phyloP scores from a whole-genome alignment of 257 asterid species.

The Fraxinus cuspidata region DNA sequence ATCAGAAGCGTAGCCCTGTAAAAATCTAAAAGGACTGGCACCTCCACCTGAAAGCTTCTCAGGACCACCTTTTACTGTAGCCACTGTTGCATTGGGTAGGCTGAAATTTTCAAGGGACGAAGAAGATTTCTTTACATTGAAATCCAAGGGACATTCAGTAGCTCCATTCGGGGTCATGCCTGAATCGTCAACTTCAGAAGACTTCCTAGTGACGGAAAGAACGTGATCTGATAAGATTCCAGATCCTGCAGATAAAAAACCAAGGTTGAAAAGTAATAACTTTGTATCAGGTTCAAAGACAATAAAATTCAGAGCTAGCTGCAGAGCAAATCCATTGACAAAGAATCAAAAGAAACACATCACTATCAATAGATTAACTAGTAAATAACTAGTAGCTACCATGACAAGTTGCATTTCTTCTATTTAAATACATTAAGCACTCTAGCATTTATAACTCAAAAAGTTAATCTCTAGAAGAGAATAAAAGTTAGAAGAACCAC shows the following conservation, averaged over 20 bases:
- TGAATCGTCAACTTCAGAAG: slow-evolving; percentile 35
- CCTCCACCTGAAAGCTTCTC: slow-evolving; percentile 44
- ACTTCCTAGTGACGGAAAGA: slow-evolving; percentile 24
- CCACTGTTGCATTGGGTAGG: slow-evolving; percentile 30
- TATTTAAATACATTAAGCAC: neutral
- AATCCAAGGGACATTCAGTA: slow-evolving; percentile 28
- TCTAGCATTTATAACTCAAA: neutral
- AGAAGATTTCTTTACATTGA: slow-evolving; percentile 30
- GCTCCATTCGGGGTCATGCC: slow-evolving; percentile 27
- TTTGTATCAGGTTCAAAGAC: slow-evolving; percentile 19
- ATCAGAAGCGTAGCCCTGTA: slow-evolving; percentile 63
- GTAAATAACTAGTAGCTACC: neutral
- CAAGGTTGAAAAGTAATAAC: slow-evolving; percentile 21
- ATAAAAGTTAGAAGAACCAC: neutral
- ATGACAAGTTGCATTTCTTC: neutral
- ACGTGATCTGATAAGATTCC: slow-evolving; percentile 25
- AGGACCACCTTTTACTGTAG: slow-evolving; percentile 34
- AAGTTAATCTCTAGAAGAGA: neutral
- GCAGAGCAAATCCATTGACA: slow-evolving; percentile 8
- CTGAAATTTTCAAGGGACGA: slow-evolving; percentile 24
- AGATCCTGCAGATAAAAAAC: slow-evolving; percentile 40
- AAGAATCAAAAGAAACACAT: neutral
- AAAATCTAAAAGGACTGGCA: slow-evolving; percentile 45
- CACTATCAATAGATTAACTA: neutral
- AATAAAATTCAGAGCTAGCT: neutral